These are phyloP conservation scores for Astrothelium macrocarpum DNA, from an alignment of 495 filamentous ascomycete species.

Conservation along the genomic window DNA sequence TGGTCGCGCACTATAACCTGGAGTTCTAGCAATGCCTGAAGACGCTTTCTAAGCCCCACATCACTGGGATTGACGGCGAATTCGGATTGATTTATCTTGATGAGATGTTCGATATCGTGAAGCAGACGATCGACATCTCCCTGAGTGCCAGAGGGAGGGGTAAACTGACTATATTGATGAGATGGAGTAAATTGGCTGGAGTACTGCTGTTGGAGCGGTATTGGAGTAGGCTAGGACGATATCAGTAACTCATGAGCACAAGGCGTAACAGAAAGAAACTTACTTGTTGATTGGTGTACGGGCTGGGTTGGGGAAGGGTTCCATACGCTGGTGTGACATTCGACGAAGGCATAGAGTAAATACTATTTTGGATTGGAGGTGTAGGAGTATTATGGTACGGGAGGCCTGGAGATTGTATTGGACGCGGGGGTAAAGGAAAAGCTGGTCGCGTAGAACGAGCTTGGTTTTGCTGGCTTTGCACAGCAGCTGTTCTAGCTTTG, in stretches of 20 bases:
- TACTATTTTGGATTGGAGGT: constrained; percentile 44
- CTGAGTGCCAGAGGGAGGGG: constrained; percentile 12
- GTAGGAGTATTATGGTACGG: constrained; percentile 58
- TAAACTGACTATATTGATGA: constrained; percentile 5
- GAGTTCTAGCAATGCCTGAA: constrained; percentile 81
- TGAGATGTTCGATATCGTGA: constrained; percentile 68
- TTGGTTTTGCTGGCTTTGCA: constrained; percentile 61
- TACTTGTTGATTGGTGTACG: constrained; percentile 11
- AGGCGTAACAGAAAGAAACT: neutral
- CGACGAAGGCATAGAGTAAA: constrained; percentile 35
- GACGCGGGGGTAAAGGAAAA: constrained; percentile 45
- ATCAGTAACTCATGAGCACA: constrained; percentile 1
- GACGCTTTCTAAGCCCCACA: constrained; percentile 57
- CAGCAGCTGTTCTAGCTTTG: constrained; percentile 67
- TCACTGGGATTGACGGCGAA: constrained; percentile 66
- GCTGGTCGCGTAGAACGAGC: constrained; percentile 54
- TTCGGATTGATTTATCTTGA: constrained; percentile 56
- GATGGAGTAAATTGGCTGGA: neutral
- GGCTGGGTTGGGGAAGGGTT: constrained; percentile 3
- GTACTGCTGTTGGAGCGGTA: neutral
- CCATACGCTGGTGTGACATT: constrained; percentile 9
- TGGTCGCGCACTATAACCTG: constrained; percentile 70
- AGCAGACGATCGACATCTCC: constrained; percentile 62
- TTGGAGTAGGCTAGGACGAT: neutral
- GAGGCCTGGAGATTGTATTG: constrained; percentile 40